Conservation (phyloP, 2,329 filamentous ascomycete genomes). For the Trichoderma semiorbis region DNA sequence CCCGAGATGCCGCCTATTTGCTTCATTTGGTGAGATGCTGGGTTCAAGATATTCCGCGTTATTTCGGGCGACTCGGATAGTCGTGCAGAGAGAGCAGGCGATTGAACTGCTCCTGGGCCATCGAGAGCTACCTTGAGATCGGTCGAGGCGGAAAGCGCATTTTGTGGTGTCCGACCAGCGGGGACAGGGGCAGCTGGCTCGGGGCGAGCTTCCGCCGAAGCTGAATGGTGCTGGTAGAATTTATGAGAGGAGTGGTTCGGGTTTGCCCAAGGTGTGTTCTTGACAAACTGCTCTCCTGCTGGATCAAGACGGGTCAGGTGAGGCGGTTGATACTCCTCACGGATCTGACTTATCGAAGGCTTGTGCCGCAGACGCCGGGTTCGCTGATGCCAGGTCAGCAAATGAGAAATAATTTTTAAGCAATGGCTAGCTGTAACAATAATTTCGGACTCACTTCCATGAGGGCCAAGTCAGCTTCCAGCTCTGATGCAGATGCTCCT, state of each 20-base stretch:
- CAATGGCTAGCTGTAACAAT: not conserved
- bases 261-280: constrained; percentile 90
- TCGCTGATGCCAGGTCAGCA: constrained; percentile 31
- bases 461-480: constrained; percentile 82
- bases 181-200: constrained; percentile 18
- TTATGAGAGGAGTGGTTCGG: constrained; percentile 74
- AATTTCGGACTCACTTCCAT: constrained; percentile 64
- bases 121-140: constrained; percentile 28
- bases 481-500: constrained; percentile 66
- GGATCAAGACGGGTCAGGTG: constrained; percentile 54
- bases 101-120: constrained; percentile 23
- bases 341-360: constrained; percentile 37
- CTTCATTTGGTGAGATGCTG: constrained; percentile 33
- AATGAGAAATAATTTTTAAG: not conserved
- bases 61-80: constrained; percentile 45
- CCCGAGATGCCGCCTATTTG: constrained; percentile 31
- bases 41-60: constrained; percentile 36
- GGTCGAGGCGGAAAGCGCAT: constrained; percentile 19
- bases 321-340: constrained; percentile 47
- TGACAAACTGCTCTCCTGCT: constrained; percentile 81
- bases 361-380: constrained; percentile 35
- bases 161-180: constrained; percentile 24
- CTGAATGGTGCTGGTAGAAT: constrained; percentile 39
- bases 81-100: constrained; percentile 27
- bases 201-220: constrained; percentile 19